These are phyloP conservation scores for Sonneratia caseolaris DNA, from an alignment of 345 rosid species.

Conservation along the genomic window DNA sequence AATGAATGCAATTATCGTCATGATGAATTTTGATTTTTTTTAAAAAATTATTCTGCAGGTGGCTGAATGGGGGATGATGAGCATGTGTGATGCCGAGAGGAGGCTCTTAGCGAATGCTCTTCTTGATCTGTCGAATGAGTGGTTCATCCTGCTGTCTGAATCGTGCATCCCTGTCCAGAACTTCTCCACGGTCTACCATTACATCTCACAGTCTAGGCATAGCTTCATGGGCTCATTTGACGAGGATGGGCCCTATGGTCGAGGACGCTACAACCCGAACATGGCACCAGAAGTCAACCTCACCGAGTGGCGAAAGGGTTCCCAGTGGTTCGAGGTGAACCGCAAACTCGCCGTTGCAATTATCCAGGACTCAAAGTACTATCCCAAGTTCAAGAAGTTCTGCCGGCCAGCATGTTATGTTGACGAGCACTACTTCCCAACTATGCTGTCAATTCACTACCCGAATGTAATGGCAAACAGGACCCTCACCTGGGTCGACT, in stretches of 20 bases:
- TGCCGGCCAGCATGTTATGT: conserved; percentile 70
- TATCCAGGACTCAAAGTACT: conserved; percentile 47
- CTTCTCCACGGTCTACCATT: conserved; percentile 47
- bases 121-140: conserved; percentile 76
- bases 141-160: conserved; percentile 84
- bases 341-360: conserved; percentile 56
- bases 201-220: conserved; percentile 47
- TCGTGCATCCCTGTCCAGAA: conserved; percentile 82
- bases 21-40: background rate
- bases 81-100: conserved; percentile 91
- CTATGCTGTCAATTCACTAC: conserved; percentile 57
- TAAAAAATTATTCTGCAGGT: conserved; percentile 31
- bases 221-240: conserved; percentile 81
- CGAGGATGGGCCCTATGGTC: conserved; percentile 65
- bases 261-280: conserved; percentile 55
- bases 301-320: conserved; percentile 85
- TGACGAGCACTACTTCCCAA: conserved; percentile 89
- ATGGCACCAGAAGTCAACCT: conserved; percentile 67
- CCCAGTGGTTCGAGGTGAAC: conserved; percentile 86
- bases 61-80: conserved; percentile 89
- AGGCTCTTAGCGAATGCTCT: conserved; percentile 82
- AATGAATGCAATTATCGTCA: background rate
- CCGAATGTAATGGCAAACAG: conserved; percentile 63
- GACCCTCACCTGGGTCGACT: conserved; percentile 74
- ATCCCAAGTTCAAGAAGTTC: conserved; percentile 69